Percentiles rank a stretch among this genome's conserved stretches.
Conservation (phyloP, 768 basidiomycete species). For the Leccinellum rugosiceps region DNA sequence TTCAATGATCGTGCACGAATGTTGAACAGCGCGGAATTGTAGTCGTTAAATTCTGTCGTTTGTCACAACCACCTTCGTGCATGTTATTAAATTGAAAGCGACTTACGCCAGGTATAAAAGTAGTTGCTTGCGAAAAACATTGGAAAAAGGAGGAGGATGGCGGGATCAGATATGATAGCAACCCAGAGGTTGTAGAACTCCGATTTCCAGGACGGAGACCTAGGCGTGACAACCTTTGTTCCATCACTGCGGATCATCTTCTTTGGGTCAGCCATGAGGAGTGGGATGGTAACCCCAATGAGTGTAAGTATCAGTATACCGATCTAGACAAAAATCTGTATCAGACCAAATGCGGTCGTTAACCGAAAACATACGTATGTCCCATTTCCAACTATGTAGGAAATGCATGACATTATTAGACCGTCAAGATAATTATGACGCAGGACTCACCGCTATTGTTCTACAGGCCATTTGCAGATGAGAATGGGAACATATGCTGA, state of each 20-base stretch:
- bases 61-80: conserved; percentile 5
- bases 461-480: conserved; percentile 11
- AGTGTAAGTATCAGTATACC: conserved; percentile 71
- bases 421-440: background rate
- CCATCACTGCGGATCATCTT: conserved; percentile 76
- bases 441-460: conserved; percentile 28
- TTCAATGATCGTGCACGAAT: conserved; percentile 77
- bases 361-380: conserved; percentile 58
- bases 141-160: conserved; percentile 75
- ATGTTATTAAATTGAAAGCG: background rate
- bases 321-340: conserved; percentile 45
- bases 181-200: conserved; percentile 70
- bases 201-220: conserved; percentile 74
- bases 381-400: conserved; percentile 54
- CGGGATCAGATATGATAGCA: conserved; percentile 65
- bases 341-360: background rate
- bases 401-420: background rate
- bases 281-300: conserved; percentile 63
- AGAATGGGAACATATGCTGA: background rate
- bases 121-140: conserved; percentile 85
- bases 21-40: conserved; percentile 76
- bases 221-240: conserved; percentile 56
- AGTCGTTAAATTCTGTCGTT: conserved; percentile 69
- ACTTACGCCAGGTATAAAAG: conserved; percentile 83
- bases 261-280: conserved; percentile 68